Base-by-base conservation (phyloP, 1,284 basidiomycete species). In the Thecaphora thlaspeos region DNA sequence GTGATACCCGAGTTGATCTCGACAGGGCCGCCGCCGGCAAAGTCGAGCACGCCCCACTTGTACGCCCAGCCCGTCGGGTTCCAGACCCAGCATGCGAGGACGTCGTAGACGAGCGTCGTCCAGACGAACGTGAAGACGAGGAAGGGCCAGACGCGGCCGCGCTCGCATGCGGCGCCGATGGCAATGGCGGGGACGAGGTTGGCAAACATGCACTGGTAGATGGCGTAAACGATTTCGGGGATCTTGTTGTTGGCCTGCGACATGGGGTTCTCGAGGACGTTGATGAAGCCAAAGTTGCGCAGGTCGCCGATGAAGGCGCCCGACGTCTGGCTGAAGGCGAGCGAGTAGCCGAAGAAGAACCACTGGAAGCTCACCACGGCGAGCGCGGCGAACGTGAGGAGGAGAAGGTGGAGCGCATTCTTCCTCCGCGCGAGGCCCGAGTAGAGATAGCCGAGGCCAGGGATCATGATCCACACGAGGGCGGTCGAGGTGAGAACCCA, bases 21-120 rank as follows among this genome's bases (percentile, higher is more conserved):
- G 70, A 95, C 90, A 28, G 92, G 92, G 9, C 90, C 90, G 40
- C 91, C 91, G 44, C 91, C 90, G 82, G 93, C 92, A 71, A 87
- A 91, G 79, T 95, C 91, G 41, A 92, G 82, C 9, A 92, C 89
- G 22, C 91, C 91, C 87, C 89, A 92, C 69, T 87, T 88, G 79
- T 85, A 86, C 0, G 85, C 91, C 91, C 91, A 96, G 10, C 92
- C 91, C 52, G 86, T 85, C 40, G 84, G 59, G 79, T 90, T 92
- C 91, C 93, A 97, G 0, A 91, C 91, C 92, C 92, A 65, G 46
- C 56, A 53, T 8, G 70, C 71, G 37, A 75, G 55, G 39, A 67
- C 68, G 43, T 67, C 68, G 55, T 70, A 73, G 24, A 90, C 88
- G 46, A 90, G 64, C 2, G 89, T 90, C 72, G 86, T 82, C 91